Evolutionary conservation across 768 basidiomycete genomes (phyloP), one percentile per base, ranked within the genome.

Genomic region (Mycena metata): DNA sequence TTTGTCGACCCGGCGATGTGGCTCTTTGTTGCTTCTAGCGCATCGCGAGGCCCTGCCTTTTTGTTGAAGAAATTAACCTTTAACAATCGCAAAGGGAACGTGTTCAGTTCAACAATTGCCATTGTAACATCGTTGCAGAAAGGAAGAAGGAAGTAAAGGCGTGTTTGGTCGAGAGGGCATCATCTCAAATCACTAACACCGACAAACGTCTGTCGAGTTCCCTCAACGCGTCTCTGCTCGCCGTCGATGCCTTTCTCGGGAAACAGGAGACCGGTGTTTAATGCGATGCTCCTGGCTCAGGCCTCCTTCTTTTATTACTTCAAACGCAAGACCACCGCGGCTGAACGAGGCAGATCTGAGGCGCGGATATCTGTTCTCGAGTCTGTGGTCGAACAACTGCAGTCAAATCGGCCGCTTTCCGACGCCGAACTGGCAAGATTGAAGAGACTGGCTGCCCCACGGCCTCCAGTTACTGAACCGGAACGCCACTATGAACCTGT

Each of bases 321-420:
- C 64, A 72, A 87, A 59, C 83, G 88, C 66, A 85, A 82, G 55
- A 72, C 73, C 0, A 80, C 83, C 41, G 84, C 83, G 51, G 88
- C 88, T 47, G 88, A 91, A 64, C 84, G 84, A 47, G 82, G 87
- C 17, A 85, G 85, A 26, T 74, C 85, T 47, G 76, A 83, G 58
- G 90, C 91, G 6, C 90, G 86, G 64, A 81, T 88, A 43, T 87
- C 90, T 23, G 87, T 93, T 69, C 82, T 93, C 64, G 84, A 89
- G 64, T 87, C 88, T 58, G 83, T 92, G 60, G 82, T 82, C 9
- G 79, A 82, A 26, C 87, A 87, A 66, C 78, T 92, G 54, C 82
- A 83, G 41, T 82, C 85, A 2, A 82, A 83, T 58, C 82, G 81
- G 60, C 71, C 79, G 41, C 74, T 89, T 55, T 79, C 85, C 4